Conservation (phyloP, 306 rosid genomes). For the Ammopiptanthus mongolicus region DNA sequence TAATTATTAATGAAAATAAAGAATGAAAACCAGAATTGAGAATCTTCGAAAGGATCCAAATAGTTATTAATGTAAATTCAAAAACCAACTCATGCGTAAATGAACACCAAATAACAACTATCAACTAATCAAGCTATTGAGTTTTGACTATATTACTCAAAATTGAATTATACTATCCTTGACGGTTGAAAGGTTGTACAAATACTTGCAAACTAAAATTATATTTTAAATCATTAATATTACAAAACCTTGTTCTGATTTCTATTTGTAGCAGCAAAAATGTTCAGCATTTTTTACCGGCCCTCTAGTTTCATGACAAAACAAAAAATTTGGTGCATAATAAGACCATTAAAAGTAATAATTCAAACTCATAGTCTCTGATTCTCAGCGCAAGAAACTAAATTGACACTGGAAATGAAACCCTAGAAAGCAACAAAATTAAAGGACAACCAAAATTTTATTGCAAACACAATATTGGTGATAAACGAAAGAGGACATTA, state of each 20-base stretch:
- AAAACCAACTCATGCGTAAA: neutral
- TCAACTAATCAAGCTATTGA: neutral
- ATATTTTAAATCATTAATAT: too few relatives aligned
- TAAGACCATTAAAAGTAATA: neutral
- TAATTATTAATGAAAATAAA: too few relatives aligned
- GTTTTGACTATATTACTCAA: neutral
- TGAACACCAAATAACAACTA: neutral
- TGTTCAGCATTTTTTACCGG: neutral
- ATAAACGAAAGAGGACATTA: neutral
- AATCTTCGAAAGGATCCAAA: constrained; percentile 5
- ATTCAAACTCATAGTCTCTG: neutral
- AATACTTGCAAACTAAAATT: neutral
- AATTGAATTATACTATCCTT: neutral
- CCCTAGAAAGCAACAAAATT: too few relatives aligned
- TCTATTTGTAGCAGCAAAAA: neutral
- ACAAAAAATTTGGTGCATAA: neutral
- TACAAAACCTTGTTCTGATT: neutral
- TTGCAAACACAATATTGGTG: neutral
- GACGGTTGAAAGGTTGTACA: neutral
- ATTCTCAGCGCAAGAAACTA: neutral
- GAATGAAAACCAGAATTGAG: neutral
- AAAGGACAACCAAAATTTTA: too few relatives aligned
- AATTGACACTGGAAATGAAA: neutral
- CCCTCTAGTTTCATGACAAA: neutral
- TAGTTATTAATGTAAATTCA: neutral